Percentiles rank a stretch among this genome's conserved stretches.
Evolutionary conservation across 495 filamentous ascomycete species (phyloP).

Genomic region (Trichoderma asperelloides): DNA sequence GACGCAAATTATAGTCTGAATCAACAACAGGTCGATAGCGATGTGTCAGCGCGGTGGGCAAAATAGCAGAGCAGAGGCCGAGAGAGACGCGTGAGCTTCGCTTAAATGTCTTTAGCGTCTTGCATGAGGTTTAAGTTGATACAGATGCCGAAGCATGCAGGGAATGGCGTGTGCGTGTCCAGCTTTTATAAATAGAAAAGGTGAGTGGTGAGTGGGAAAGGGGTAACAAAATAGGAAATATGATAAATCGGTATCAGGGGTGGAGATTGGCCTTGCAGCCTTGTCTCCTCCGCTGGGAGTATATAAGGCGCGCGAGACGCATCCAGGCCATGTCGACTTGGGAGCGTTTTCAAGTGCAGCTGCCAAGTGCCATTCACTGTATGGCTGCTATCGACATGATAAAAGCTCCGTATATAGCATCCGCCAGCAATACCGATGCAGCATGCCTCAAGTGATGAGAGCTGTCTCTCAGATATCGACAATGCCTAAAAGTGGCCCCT

Average conservation of each 20-base stretch:
- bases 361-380: neutral
- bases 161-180: neutral
- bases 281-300: neutral
- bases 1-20: slow-evolving; percentile 14
- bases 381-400: neutral
- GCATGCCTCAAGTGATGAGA: neutral
- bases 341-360: neutral
- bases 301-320: neutral
- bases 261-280: neutral
- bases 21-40: neutral
- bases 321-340: neutral
- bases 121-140: slow-evolving; percentile 1
- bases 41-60: neutral
- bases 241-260: neutral
- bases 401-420: neutral
- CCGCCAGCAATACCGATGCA: neutral
- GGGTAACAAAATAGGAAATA: slow-evolving; percentile 1
- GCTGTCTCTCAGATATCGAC: neutral
- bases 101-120: slow-evolving; percentile 16
- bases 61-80: neutral
- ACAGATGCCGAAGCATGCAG: neutral
- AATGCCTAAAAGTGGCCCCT: neutral
- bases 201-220: neutral
- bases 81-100: neutral
- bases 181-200: neutral